Conservation (phyloP, 768 basidiomycete genomes). For the Tylopilus sp. region DNA sequence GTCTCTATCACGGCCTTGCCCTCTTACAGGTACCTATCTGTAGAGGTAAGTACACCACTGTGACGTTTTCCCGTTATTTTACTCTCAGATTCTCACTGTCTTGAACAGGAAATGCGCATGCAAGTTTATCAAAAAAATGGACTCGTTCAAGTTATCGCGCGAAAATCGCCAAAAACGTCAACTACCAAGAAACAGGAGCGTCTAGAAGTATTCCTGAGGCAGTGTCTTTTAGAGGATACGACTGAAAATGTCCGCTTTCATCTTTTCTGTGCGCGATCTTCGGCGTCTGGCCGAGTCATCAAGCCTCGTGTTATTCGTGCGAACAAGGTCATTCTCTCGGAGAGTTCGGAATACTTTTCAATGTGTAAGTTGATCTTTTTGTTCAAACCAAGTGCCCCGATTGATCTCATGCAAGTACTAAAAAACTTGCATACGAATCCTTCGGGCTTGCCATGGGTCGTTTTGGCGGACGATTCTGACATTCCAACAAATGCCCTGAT, state of each 20-base stretch:
- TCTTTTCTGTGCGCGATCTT: slow-evolving; percentile 23
- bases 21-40: no score
- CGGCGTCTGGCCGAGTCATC: slow-evolving; percentile 3
- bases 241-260: slow-evolving; percentile 24
- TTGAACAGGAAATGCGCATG: no score
- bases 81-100: no score
- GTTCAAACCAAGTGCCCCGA: not conserved
- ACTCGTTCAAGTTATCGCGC: no score
- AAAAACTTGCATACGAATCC: slow-evolving; percentile 8
- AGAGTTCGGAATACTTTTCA: slow-evolving; percentile 14
- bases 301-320: slow-evolving; percentile 24
- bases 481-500: slow-evolving; percentile 1
- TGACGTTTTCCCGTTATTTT: no score
- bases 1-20: no score
- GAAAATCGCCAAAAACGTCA: no score
- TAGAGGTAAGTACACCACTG: no score
- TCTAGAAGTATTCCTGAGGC: slow-evolving; percentile 20
- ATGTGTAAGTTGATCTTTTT: not conserved
- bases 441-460: slow-evolving; percentile 10
- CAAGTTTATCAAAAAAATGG: no score
- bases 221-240: not conserved
- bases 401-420: slow-evolving; percentile 28
- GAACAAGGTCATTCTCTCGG: slow-evolving; percentile 26
- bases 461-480: slow-evolving; percentile 11
- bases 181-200: not conserved